Evolutionary conservation across 139 green algal species (phyloP), one percentile per base, ranked within the genome.

Genomic region (Chloropicon primus): DNA sequence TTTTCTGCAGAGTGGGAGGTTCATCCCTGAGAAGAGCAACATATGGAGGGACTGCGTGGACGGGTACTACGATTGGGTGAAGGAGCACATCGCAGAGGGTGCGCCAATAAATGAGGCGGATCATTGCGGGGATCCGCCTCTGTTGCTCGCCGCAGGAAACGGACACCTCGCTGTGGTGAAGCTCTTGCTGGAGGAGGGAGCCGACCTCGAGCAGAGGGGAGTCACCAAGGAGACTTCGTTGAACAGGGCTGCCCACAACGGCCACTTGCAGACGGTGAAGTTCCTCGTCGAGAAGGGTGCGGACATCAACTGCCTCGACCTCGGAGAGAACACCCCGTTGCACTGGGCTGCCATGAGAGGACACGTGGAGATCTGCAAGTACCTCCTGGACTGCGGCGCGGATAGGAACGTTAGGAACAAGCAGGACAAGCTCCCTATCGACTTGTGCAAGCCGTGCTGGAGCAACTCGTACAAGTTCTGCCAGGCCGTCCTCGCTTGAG

Each of bases 21-120:
- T 97, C 78, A 85, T 97, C 1, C 92, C 92, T 2, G 93, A 98
- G 72, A 98, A 98, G 83, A 91, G 82, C 75, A 98, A 98, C 84
- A 96, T 98, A 72, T 98, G 93, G 93, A 82, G 93, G 2, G 93
- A 98, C 78, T 94, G 89, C 83, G 92, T 94, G 22, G 93, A 98
- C 78, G 93, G 93, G 2, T 92, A 92, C 73, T 93, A 95, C 76
- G 93, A 98, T 84, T 98, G 93, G 93, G 92, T 97, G 24, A 91
- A 93, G 81, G 91, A 96, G 81, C 92, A 97, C 81, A 91, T 97
- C 25, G 53, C 85, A 74, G 92, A 97, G 84, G 93, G 93, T 26
- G 92, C 90, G 0, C 91, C 93, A 0, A 76, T 97, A 24, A 96
- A 97, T 78, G 93, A 96, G 78, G 86, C 91, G 0, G 93, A 97